Percentiles rank a stretch among this genome's conserved stretches.
Evolutionary conservation across 441 rosid genomes (phyloP).

Genomic region (Heliophila coronopifolia): DNA sequence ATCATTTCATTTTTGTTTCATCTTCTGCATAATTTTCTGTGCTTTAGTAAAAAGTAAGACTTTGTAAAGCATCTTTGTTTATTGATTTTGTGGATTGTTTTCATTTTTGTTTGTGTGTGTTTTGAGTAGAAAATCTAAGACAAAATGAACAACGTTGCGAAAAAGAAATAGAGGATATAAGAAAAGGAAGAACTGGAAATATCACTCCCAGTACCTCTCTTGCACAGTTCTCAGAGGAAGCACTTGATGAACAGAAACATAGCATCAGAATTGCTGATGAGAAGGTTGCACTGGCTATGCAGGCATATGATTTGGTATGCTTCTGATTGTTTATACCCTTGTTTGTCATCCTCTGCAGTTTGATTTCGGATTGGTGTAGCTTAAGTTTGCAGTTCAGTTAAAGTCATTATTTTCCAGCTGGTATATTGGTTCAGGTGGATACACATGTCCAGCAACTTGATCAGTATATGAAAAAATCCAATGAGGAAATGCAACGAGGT

Average conservation of each 20-base stretch:
- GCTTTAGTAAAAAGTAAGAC: neutral
- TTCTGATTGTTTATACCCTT: neutral
- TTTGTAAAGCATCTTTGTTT: neutral
- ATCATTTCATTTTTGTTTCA: neutral
- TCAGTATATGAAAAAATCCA: constrained; percentile 70
- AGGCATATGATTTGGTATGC: constrained; percentile 87
- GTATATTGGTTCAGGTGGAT: constrained; percentile 65
- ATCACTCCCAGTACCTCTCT: constrained; percentile 46
- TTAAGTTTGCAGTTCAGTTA: constrained; percentile 7
- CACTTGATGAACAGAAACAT: constrained; percentile 91
- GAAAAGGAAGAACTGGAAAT: constrained; percentile 61
- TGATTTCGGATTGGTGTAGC: neutral
- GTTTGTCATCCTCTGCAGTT: neutral
- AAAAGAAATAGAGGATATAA: constrained; percentile 77
- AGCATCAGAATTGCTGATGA: constrained; percentile 90
- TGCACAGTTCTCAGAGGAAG: constrained; percentile 74
- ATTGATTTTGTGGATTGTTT: constrained; percentile 4
- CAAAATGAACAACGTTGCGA: constrained; percentile 88
- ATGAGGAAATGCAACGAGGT: constrained; percentile 83
- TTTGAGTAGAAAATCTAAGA: constrained; percentile 52
- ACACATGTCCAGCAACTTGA: constrained; percentile 90
- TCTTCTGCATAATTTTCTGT: neutral
- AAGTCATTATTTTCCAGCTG: constrained; percentile 23
- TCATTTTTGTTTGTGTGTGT: constrained; percentile 8
- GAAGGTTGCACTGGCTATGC: constrained; percentile 81